These are phyloP conservation scores for Zymoseptoria tritici DNA, from an alignment of 2,329 filamentous ascomycete species.

Conservation along the genomic window DNA sequence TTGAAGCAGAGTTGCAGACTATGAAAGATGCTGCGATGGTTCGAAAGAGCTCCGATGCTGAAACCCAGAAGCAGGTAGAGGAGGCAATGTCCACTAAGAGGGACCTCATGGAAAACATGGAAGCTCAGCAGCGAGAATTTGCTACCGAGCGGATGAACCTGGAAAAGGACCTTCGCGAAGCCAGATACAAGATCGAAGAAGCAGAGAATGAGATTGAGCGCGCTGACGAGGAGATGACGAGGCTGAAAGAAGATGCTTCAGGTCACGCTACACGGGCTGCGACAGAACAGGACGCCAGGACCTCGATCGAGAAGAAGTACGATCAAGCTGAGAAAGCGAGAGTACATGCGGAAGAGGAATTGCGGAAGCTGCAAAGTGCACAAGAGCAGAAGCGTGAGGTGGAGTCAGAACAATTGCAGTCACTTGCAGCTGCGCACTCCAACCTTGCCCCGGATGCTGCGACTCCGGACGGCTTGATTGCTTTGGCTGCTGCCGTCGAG, in stretches of 20 bases:
- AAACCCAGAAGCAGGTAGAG: constrained; percentile 63
- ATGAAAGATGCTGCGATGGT: constrained; percentile 65
- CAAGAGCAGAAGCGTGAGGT: constrained; percentile 47
- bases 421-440: constrained; percentile 31
- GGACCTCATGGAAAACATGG: constrained; percentile 90
- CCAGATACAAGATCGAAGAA: constrained; percentile 75
- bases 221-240: constrained; percentile 65
- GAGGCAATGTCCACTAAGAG: constrained; percentile 89
- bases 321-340: constrained; percentile 21
- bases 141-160: constrained; percentile 74
- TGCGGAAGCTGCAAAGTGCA: constrained; percentile 51
- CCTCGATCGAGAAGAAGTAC: constrained; percentile 48
- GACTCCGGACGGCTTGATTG: constrained; percentile 32
- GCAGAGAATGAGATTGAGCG: constrained; percentile 87
- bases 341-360: constrained; percentile 26
- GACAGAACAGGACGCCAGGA: constrained; percentile 55
- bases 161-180: constrained; percentile 68
- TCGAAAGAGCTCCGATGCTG: constrained; percentile 47
- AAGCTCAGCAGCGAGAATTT: constrained; percentile 84
- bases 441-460: constrained; percentile 32
- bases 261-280: constrained; percentile 58
- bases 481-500: constrained; percentile 38
- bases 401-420: constrained; percentile 27
- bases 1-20: constrained; percentile 70
- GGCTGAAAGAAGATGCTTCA: constrained; percentile 45